Evolutionary conservation across 164 flowering plant genomes (phyloP).

Genomic region (Magnolia officinalis): DNA sequence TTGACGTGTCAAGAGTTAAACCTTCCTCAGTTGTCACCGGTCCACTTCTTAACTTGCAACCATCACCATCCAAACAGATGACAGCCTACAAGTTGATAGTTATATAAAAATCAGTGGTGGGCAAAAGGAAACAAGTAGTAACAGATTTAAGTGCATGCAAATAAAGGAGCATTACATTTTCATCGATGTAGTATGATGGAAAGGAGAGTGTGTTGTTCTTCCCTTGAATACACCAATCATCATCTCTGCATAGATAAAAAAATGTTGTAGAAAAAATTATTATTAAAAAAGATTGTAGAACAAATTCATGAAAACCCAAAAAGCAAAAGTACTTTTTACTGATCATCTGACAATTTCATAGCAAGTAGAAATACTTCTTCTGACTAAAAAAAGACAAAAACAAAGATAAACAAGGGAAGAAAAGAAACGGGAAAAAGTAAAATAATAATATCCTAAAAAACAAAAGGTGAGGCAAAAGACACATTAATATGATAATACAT

Average conservation of each 20-base stretch:
- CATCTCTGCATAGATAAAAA: constrained; percentile 60
- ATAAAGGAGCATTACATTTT: constrained; percentile 64
- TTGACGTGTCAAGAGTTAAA: constrained; percentile 78
- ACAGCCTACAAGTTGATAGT: constrained; percentile 73
- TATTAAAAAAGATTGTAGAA: neutral
- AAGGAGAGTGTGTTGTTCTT: constrained; percentile 73
- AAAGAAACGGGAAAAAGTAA: too few relatives aligned
- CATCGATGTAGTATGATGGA: constrained; percentile 98
- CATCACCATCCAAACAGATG: constrained; percentile 93
- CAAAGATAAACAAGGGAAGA: neutral
- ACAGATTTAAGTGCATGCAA: neutral
- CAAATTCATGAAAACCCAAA: too few relatives aligned
- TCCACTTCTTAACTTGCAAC: constrained; percentile 79
- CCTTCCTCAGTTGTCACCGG: constrained; percentile 41
- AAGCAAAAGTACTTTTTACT: too few relatives aligned
- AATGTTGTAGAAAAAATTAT: constrained; percentile 4
- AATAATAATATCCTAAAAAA: too few relatives aligned
- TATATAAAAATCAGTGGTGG: constrained; percentile 15
- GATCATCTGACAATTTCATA: too few relatives aligned
- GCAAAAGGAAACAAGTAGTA: constrained; percentile 6
- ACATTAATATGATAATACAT: too few relatives aligned
- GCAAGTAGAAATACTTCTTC: too few relatives aligned
- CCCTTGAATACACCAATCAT: constrained; percentile 88
- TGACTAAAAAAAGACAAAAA: too few relatives aligned
- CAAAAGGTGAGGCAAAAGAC: too few relatives aligned